phyloP scores from a whole-genome alignment of 768 basidiomycete species.

The Mrakia hoshinonis region DNA sequence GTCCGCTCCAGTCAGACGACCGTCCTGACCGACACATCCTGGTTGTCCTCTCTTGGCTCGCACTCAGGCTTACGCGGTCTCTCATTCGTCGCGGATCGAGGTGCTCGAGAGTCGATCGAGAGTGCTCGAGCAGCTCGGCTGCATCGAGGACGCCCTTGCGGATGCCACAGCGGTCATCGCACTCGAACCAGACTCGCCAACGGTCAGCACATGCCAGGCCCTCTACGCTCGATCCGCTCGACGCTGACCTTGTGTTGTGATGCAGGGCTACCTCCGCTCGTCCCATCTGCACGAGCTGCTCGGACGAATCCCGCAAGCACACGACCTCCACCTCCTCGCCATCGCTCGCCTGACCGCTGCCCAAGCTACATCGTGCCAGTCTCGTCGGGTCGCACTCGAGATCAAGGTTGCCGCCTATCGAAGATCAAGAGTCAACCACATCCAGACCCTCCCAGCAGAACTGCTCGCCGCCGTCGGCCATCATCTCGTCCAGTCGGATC shows the following conservation, averaged over 20 bases:
- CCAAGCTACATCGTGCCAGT: conserved; percentile 35
- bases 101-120: conserved; percentile 73
- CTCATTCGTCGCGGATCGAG: conserved; percentile 40
- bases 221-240: too few species aligned
- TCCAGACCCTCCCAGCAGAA: conserved; percentile 62
- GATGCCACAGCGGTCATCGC: conserved; percentile 64
- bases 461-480: conserved; percentile 53
- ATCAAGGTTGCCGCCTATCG: conserved; percentile 30
- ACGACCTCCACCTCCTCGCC: conserved; percentile 56
- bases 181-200: conserved; percentile 59
- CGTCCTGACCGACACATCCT: too few species aligned
- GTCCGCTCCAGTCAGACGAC: background rate
- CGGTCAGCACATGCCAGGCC: too few species aligned
- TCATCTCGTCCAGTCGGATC: conserved; percentile 45
- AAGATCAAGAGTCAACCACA: conserved; percentile 46
- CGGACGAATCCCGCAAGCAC: conserved; percentile 46
- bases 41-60: background rate
- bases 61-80: background rate
- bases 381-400: conserved; percentile 44
- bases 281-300: conserved; percentile 56
- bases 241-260: background rate
- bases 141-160: conserved; percentile 55
- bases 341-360: conserved; percentile 2
- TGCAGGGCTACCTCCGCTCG: conserved; percentile 58
- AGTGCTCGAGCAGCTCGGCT: conserved; percentile 56